Percentiles rank a stretch among this genome's conserved stretches.
Evolutionary conservation across 352 stramenopile species (phyloP).

Genomic region (Globisporangium radiosum): DNA sequence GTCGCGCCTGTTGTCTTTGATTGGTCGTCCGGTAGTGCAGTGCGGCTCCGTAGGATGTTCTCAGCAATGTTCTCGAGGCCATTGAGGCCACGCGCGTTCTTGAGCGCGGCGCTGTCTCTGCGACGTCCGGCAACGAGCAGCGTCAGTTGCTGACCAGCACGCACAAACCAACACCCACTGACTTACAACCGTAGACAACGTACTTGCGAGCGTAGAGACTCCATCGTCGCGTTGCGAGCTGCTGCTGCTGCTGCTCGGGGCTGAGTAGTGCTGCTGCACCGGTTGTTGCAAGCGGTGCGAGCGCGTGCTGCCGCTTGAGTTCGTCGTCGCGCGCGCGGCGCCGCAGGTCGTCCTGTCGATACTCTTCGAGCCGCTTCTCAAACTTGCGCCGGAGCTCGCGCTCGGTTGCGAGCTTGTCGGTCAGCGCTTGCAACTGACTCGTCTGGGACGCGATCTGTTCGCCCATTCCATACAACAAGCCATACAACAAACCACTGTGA

Average conservation of each 20-base stretch:
- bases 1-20: not conserved
- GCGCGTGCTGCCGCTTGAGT: constrained; percentile 28
- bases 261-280: constrained; percentile 12
- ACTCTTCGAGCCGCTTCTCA: constrained; percentile 68
- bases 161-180: not conserved
- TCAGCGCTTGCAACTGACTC: constrained; percentile 52
- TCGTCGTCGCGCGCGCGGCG: constrained; percentile 46
- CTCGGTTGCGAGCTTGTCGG: constrained; percentile 61
- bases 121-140: too few species aligned
- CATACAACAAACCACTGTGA: not conserved
- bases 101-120: constrained; percentile 27
- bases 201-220: constrained; percentile 68
- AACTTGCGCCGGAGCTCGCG: constrained; percentile 68
- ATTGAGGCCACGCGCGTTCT: constrained; percentile 32
- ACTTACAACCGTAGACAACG: constrained; percentile 7
- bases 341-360: constrained; percentile 53
- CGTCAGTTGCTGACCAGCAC: too few species aligned
- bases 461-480: not conserved
- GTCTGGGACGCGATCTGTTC: constrained; percentile 52
- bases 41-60: constrained; percentile 56
- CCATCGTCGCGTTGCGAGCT: constrained; percentile 42
- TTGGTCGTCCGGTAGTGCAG: not conserved
- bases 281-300: constrained; percentile 22
- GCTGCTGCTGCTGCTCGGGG: constrained; percentile 35
- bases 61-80: constrained; percentile 73